Base-by-base conservation (phyloP, 2,329 filamentous ascomycete genomes). In the Pseudogymnoascus sp. region DNA sequence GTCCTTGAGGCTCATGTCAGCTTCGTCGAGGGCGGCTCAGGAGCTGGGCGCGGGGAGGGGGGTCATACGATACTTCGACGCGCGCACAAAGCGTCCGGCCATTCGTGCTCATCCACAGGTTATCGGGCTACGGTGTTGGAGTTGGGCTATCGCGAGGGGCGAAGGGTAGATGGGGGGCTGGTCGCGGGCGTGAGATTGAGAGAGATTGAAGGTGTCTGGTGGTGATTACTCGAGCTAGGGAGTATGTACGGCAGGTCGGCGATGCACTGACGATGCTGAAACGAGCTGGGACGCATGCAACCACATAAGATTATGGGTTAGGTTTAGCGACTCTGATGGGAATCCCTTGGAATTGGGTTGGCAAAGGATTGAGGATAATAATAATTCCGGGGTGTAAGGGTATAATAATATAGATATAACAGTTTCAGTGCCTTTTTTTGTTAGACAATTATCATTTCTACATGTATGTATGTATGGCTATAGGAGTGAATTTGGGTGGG, bases 11-110 rank as follows among this genome's bases (percentile, higher is more conserved):
- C 13, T 4, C 14, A 61, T 26, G 50, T 56, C 31, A 56, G 35
- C 37, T 62, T 62, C 16, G 24, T 21, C 33, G 40, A 21, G 40
- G 11, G 40, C 40, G 44, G 31, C 65, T 68, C 67, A 63, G 65
- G 71, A 70, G 64, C 59, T 50, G 16, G 59, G 59, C 19, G 42
- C 29, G 33, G 64, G 64, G 68, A 66, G 53, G 64, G 68, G 60
- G 64, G 16, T 59, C 84, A 78, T 76, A 88, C 87, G 85, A 77
- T 89, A 90, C 76, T 90, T 90, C 73, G 86, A 89, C 70, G 86
- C 83, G 77, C 86, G 83, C 73, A 89, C 87, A 76, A 90, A 90
- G 74, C 86, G 84, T 72, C 86, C 86, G 70, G 86, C 83, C 86
- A 90, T 90, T 65, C 63, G 64, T 59, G 64, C 65, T 69, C 42